Percentiles rank a stretch among this genome's conserved stretches.
These are phyloP conservation scores for Calamus simplicifolius DNA, from an alignment of 176 grass and related monocot genomes.

Conservation along the genomic window DNA sequence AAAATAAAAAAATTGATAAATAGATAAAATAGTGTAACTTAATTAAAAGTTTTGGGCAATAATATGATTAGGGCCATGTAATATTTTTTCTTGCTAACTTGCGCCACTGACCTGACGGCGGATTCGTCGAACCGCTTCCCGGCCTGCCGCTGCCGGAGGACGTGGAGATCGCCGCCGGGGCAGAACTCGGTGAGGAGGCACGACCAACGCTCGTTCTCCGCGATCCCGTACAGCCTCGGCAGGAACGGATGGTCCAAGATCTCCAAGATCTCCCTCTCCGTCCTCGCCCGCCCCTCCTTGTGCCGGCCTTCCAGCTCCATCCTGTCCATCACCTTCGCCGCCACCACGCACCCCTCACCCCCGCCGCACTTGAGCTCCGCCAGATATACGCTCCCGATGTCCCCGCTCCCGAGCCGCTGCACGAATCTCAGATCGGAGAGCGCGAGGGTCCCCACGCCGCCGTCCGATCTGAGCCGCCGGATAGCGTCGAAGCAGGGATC, in stretches of 20 bases:
- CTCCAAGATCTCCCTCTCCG: conserved; percentile 95
- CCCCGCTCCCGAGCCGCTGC: conserved; percentile 59
- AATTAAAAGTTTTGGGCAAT: no score
- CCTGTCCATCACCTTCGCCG: conserved; percentile 91
- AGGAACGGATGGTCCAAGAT: conserved; percentile 87
- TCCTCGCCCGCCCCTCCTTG: conserved; percentile 76
- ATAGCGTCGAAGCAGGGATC: not conserved
- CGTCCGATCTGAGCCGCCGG: conserved; percentile 27
- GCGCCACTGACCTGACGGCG: conserved; percentile 50
- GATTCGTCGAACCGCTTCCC: conserved; percentile 67
- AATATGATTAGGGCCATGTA: no score
- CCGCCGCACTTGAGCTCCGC: conserved; percentile 46
- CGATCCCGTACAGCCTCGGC: conserved; percentile 63
- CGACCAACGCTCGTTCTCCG: conserved; percentile 71
- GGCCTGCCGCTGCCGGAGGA: conserved; percentile 86
- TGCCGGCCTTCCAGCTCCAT: conserved; percentile 74
- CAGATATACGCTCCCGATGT: conserved; percentile 97
- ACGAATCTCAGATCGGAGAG: conserved; percentile 80
- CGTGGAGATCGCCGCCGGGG: conserved; percentile 94
- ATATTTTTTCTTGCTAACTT: no score
- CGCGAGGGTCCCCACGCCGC: conserved; percentile 10
- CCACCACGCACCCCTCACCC: conserved; percentile 29
- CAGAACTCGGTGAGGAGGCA: conserved; percentile 99
- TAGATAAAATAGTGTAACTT: no score
- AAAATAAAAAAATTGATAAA: no score